Base-by-base conservation (phyloP, 2,329 filamentous ascomycete species). In the Diaporthe humulicola region DNA sequence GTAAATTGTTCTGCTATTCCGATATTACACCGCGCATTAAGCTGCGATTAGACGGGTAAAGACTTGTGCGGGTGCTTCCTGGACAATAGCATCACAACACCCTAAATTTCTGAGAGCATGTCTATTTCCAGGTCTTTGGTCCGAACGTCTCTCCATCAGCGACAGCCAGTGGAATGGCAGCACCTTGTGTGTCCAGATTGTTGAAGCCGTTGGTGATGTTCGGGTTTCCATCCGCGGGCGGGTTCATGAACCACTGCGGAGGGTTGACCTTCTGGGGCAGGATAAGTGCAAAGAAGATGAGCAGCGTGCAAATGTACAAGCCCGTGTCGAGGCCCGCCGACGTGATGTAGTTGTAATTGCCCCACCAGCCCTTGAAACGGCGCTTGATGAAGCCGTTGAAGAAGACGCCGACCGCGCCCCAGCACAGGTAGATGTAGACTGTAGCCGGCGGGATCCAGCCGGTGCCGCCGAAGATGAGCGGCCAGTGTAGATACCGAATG, bases 301-400 rank as follows among this genome's bases (percentile, higher is more conserved):
- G 81, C 80, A 90, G 87, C 69, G 90, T 88, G n/a, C 89, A 74
- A 33, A 90, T 85, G 1, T 86, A 87, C 54, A 89, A 81, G 22
- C 88, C 88, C 19, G 84, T 83, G 77, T 90, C 88, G 61, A 90
- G 79, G 2, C 86, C 88, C 0, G 88, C 88, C 9, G 88, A 88
- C 0, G 87, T 85, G 73, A 90, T 83, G 77, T 90, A 90, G 80
- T 90, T 90, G 80, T 88, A 90, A 74, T 86, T 83, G 78, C 85
- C 85, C 88, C 88, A 90, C 88, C 88, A 90, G 7, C 86, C 87
- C 14, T 82, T 82, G 80, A 82, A 87, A 60, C 84, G 82, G 76
- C 85, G 82, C 66, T 84, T 84, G 75, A 90, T 87, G 67, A 81
- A 84, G 74, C 85, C 86, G 76, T 90, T 88, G 81, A 90, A 90